Base-by-base conservation (phyloP, 140 eudicot species). In the Bidens hawaiensis region DNA sequence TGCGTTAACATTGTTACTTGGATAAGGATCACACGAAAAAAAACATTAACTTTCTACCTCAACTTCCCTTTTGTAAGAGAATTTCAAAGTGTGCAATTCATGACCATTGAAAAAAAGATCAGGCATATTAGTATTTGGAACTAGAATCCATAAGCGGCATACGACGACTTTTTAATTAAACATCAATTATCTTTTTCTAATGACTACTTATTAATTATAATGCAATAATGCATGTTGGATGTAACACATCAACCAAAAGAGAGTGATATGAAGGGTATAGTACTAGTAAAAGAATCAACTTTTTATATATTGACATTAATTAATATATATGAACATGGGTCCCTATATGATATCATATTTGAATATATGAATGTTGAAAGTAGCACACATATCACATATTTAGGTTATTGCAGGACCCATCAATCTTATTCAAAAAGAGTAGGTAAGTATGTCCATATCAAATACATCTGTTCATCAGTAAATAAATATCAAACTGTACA, bases 291-390 rank as follows among this genome's bases (percentile, higher is more conserved):
- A 69, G 11, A 69, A 62, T 43, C 55, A 38, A 62, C 62, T 60
- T 25, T 69, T 34, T 5, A 26, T 41, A 49, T 63, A 10, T 30
- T 30, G 36, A 33, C 71, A 69, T 46, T 76, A 69, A 69, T 46
- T 76, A 69, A 46, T 54, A 25, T 52, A 75, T 45, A 10, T 3
- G 11, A 27, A 7, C 22, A 74, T 31, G 72, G 77, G 81, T 38
- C 76, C 81, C 60, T 27, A 33, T 12, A 69, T 75, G 68, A 68
- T 68, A 68, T 75, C 80, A 54, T 15, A 51, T 42, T 54, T 61
- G 40, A 61, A 43, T 69, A 34, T 47, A 45, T 34, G 14, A 30
- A 61, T 43, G 65, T 51, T 46, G 70, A 56, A 68, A 68, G 51
- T 33, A 69, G 38, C 60, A 52, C 60, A 53, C 60, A 53, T 26